phyloP scores from a whole-genome alignment of 139 green algal species.

The Volvox africanus region DNA sequence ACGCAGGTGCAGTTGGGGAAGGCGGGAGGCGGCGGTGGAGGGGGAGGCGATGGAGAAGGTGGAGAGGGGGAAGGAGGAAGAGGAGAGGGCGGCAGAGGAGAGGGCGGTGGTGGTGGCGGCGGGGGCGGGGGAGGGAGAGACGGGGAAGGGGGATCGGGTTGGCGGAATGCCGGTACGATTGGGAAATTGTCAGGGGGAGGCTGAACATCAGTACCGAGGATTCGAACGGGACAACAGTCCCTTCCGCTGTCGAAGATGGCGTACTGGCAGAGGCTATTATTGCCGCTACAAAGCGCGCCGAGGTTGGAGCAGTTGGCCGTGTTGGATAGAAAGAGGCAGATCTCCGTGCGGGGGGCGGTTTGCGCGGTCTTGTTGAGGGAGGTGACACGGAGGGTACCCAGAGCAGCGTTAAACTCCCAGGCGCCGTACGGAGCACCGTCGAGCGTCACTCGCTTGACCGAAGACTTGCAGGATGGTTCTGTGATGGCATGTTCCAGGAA shows the following conservation, averaged over 20 bases:
- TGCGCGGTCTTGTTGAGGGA: not conserved
- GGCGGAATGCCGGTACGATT: too few species aligned
- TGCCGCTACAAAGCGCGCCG: not conserved
- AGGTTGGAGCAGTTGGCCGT: not conserved
- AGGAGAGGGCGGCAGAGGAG: not conserved
- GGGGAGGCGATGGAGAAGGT: not conserved
- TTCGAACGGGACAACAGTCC: not conserved
- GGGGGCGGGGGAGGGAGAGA: not conserved
- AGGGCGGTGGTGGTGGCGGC: not conserved
- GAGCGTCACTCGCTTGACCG: not conserved
- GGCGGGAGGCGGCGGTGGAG: not conserved
- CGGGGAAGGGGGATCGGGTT: not conserved
- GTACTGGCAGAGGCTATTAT: not conserved
- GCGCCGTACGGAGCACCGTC: not conserved
- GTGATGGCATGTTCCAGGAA: too few species aligned
- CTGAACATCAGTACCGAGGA: not conserved
- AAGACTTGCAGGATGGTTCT: not conserved
- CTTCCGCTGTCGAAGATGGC: not conserved
- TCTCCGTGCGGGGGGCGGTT: not conserved
- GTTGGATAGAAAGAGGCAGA: not conserved
- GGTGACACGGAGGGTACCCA: not conserved
- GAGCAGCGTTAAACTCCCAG: not conserved
- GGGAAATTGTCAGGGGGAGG: too few species aligned
- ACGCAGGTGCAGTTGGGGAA: slow-evolving; percentile 44
- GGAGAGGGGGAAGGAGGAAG: not conserved